A percentile compares a stretch with the other conserved stretches of the same genome.
phyloP scores from a whole-genome alignment of 2,329 filamentous ascomycete genomes.

The Diplocarpon mali region DNA sequence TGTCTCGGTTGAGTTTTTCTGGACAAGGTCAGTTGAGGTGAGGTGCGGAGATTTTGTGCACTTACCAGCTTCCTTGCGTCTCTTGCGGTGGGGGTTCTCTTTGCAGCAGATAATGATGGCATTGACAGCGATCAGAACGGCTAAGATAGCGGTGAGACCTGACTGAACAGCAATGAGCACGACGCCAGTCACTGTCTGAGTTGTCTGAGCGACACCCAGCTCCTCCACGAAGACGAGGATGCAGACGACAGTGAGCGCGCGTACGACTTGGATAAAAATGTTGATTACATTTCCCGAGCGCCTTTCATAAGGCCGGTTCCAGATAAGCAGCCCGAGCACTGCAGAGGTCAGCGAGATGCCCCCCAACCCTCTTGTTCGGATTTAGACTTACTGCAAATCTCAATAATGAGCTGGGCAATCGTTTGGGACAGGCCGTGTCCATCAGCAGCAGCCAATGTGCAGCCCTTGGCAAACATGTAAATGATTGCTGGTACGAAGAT shows the following conservation, averaged over 20 bases:
- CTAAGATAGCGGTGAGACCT: slow-evolving; percentile 68
- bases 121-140: slow-evolving; percentile 81
- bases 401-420: slow-evolving; percentile 68
- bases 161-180: slow-evolving; percentile 88
- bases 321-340: slow-evolving; percentile 67
- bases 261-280: slow-evolving; percentile 79
- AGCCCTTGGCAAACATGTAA: slow-evolving; percentile 86
- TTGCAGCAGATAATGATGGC: slow-evolving; percentile 72
- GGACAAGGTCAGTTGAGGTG: neutral
- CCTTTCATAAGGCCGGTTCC: slow-evolving; percentile 77
- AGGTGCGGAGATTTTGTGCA: slow-evolving; percentile 18
- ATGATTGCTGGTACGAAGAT: slow-evolving; percentile 80
- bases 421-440: slow-evolving; percentile 78
- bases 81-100: slow-evolving; percentile 82
- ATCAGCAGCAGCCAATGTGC: slow-evolving; percentile 72
- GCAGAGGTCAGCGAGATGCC: slow-evolving; percentile 24
- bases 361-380: too few relatives aligned
- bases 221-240: slow-evolving; percentile 91
- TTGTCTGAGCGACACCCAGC: slow-evolving; percentile 79
- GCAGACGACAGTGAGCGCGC: slow-evolving; percentile 78
- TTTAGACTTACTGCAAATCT: slow-evolving; percentile 40
- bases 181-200: slow-evolving; percentile 88
- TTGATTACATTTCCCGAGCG: slow-evolving; percentile 89
- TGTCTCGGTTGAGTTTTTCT: slow-evolving; percentile 68
- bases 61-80: slow-evolving; percentile 83